A percentile compares a stretch with the other conserved stretches of the same genome.
These are phyloP conservation scores for Ogataea paradorogensis DNA, from an alignment of 805 yeast genomes.

Conservation along the genomic window DNA sequence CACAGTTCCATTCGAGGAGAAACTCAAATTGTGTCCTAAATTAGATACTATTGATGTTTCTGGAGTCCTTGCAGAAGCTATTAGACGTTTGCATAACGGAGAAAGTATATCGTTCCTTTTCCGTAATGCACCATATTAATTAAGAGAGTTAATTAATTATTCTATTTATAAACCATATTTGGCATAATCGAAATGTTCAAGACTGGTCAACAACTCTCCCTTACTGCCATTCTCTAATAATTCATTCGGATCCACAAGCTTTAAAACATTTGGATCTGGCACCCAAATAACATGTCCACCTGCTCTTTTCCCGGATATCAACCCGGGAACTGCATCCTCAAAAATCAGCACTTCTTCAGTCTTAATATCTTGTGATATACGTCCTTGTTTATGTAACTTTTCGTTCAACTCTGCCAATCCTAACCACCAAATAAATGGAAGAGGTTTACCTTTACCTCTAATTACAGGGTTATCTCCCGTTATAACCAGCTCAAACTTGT, in stretches of 20 bases:
- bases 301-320: conserved; percentile 76
- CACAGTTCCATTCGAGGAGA: conserved; percentile 73
- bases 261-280: conserved; percentile 74
- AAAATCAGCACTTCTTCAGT: conserved; percentile 85
- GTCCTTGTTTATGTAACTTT: conserved; percentile 39
- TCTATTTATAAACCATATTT: conserved; percentile 36
- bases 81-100: conserved; percentile 83
- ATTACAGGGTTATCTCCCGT: conserved; percentile 88
- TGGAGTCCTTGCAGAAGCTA: conserved; percentile 74
- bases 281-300: conserved; percentile 92
- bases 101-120: conserved; percentile 80
- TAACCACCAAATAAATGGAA: conserved; percentile 86
- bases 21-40: conserved; percentile 54
- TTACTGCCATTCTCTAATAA: conserved; percentile 42
- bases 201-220: conserved; percentile 54
- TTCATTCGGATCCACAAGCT: conserved; percentile 48
- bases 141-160: neutral
- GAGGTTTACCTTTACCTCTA: conserved; percentile 87
- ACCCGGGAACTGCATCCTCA: conserved; percentile 96
- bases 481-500: conserved; percentile 59
- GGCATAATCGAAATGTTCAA: conserved; percentile 50
- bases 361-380: conserved; percentile 41
- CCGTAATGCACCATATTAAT: conserved; percentile 55
- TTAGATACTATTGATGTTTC: conserved; percentile 69
- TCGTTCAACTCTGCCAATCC: conserved; percentile 71